Base-by-base conservation (phyloP, 2,329 filamentous ascomycete genomes). In the Escovopsis weberi region DNA sequence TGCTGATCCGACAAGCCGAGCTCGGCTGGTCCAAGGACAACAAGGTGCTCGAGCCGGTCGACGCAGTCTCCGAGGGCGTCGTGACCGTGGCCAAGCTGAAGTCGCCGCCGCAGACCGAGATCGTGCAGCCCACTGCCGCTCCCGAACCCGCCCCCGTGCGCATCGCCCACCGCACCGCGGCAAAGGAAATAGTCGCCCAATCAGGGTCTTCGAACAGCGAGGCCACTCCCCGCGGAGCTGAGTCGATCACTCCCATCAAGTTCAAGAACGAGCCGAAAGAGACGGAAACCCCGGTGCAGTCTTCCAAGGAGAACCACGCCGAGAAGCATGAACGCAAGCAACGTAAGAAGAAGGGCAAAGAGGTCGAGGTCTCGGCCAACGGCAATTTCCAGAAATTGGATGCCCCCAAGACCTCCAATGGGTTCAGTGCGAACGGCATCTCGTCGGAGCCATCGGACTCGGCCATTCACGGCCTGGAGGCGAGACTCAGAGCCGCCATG, bases 21-120 rank as follows among this genome's bases (percentile, higher is more conserved):
- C 70, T 98, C 39, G 91, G 93, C 28, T 96, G 88, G 88, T 82
- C 81, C 52, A 76, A 78, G 52, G 85, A 95, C 48, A 89, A 87
- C 63, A 94, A 93, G 67, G 84, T 94, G 42, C 68, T 94, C 34
- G 68, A 80, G 42, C 73, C 82, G 0, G 75, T 91, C 34, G 80
- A 94, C 59, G 88, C 85, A 2, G 70, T 85, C 37, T 70, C 80
- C 42, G 72, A 78, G 43, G 85, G 84, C 8, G 66, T 83, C 26
- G 84, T 94, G 45, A 76, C 76, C 35, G 80, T 94, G 41, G 72
- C 76, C 32, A 81, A 85, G 54, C 70, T 94, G 33, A 74, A 73
- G 58, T 63, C 57, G 54, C 70, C 65, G 43, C 72, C 58, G 47
- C 61, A 64, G 4, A 55, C 54, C n/a, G 67, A 69, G 53, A 41